Evolutionary conservation across 768 basidiomycete species (phyloP), one percentile per base, ranked within the genome.

Genomic region (Calocybe cyanea): DNA sequence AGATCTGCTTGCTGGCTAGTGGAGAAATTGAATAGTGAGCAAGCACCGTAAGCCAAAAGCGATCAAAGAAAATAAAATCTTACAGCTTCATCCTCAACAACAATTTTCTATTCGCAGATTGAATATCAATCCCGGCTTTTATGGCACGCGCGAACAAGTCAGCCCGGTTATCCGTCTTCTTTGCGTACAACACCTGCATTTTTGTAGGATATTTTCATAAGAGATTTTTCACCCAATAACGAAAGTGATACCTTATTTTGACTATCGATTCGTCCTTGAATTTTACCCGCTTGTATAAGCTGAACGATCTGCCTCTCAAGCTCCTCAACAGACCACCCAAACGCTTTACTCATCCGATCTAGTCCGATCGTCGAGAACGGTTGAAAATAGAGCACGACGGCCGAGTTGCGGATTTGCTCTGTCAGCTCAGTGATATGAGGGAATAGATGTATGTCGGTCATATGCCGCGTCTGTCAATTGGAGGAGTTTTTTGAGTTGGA

Each of bases 311-410:
- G 78, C 30, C 67, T 65, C 61, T 90, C 83, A 23, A 90, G 80
- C 49, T 85, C 78, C 2, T 80, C 79, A 6, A 87, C 66, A 0
- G 73, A 71, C 81, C 87, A 85, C 2, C 92, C 93, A 57, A 97
- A 95, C 8, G 92, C 91, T 2, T 66, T 62, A 30, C 86, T 83
- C 90, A 96, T 94, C 28, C 85, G 77, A 34, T 85, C 82, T 21
- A 97, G 76, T 52, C 81, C 75, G 60, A 96, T 90, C 7, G 87
- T 81, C 20, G 86, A 76, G 63, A 93, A 98, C 0, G 94, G 94
- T 55, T 83, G 78, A 72, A 96, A 92, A 66, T 94, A 97, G 38
- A 92, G 77, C n/a, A 77, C 75, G 39, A 97, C 73, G 0, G 91
- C 85, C 48, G 81, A 82, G 53, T 85, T 81, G 32, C 80, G 81